Conservation (phyloP, 1,284 basidiomycete genomes). For the Leccinum insolens region DNA sequence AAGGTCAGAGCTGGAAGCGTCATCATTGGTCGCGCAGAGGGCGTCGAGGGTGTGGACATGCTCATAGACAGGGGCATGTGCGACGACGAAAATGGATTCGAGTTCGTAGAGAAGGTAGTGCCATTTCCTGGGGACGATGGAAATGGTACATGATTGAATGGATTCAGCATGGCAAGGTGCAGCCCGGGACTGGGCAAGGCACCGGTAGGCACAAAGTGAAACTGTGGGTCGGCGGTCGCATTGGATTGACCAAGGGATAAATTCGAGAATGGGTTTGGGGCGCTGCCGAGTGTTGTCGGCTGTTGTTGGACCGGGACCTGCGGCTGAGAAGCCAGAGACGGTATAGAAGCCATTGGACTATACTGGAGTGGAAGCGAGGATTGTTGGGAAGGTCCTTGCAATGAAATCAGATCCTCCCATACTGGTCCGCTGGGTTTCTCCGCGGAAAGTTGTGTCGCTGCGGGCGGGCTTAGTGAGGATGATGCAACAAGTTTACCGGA, state of each 20-base stretch:
- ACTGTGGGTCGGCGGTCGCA: background rate
- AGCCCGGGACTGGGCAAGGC: constrained; percentile 20
- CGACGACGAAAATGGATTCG: constrained; percentile 23
- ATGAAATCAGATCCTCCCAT: constrained; percentile 56
- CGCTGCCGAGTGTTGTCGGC: background rate
- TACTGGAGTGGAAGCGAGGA: constrained; percentile 62
- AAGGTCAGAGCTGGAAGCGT: constrained; percentile 7
- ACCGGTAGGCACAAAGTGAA: constrained; percentile 12
- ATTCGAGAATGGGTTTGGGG: constrained; percentile 26
- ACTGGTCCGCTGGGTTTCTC: constrained; percentile 35
- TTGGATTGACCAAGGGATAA: constrained; percentile 15
- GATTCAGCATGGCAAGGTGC: constrained; percentile 20
- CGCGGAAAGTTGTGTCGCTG: constrained; percentile 11
- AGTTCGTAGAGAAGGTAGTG: constrained; percentile 3
- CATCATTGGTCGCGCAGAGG: constrained; percentile 10
- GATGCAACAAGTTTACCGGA: constrained; percentile 18
- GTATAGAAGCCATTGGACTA: constrained; percentile 8
- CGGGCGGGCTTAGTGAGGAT: constrained; percentile 16
- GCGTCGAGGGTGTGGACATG: constrained; percentile 15
- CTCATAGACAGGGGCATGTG: constrained; percentile 8
- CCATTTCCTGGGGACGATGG: constrained; percentile 8
- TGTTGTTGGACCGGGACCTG: constrained; percentile 18
- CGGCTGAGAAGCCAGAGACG: constrained; percentile 14
- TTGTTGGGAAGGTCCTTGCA: constrained; percentile 46
- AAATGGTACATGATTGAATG: constrained; percentile 20